Base-by-base conservation (phyloP, 345 rosid species). In the Viola odorata region DNA sequence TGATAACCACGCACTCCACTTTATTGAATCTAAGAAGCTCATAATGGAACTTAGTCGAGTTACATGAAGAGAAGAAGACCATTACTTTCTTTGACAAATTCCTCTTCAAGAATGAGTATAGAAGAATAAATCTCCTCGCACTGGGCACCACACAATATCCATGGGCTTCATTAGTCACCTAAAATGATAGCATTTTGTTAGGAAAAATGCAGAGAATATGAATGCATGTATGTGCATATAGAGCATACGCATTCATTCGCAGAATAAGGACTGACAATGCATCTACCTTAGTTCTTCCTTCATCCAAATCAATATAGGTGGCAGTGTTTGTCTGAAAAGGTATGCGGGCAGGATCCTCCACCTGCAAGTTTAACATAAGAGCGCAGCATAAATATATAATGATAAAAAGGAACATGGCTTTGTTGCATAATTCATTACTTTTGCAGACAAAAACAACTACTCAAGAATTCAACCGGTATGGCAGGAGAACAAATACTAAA, bases 81-180 rank as follows among this genome's bases (percentile, higher is more conserved):
- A 95, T 88, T 69, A 91, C 87, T 78, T 95, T 95, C 81, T 95
- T 95, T 17, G 83, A 85, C 53, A 73, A 75, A 57, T 88, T 88
- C 81, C 95, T 86, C 81, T 85, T 95, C 82, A 95, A 64, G 72
- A 95, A 95, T 13, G 99, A 86, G 68, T 88, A 86, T 8, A 95
- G 76, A 68, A 95, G 92, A 50, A 88, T 6, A 75, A 95, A 88
- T 81, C 97, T 83, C 69, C 86, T 84, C 17, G 89, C 82, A 73
- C 88, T 81, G 2, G 88, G 91, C 63, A 86, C 81, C 41, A 95
- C 91, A 80, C 97, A 91, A 47, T 91, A 91, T 52, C 97, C 99
- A 80, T 88, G 97, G 86, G 91, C 70, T 91, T 95, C 97, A 68
- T 91, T 95, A 14, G 99, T 91, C 49, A 91, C 99, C 99, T 95